A percentile compares a stretch with the other conserved stretches of the same genome.
Conservation (phyloP, 139 green algal genomes). For the Micromonas pusilla region DNA sequence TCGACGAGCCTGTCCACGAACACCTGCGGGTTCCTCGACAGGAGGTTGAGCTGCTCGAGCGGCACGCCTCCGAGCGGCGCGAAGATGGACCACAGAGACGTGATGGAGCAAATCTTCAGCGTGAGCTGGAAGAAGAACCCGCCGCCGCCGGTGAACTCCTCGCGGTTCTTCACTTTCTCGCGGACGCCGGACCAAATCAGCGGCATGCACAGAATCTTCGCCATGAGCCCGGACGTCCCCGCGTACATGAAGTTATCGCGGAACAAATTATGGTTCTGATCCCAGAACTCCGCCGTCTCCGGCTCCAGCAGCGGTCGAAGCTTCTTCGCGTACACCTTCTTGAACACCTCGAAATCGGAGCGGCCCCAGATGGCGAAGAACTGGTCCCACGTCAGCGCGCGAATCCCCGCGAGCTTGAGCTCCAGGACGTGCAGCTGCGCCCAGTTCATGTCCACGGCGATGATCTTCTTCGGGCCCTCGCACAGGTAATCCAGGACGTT, state of each 20-base stretch:
- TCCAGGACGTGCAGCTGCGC: conserved; percentile 90
- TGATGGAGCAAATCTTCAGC: conserved; percentile 13
- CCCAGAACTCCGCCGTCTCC: conserved; percentile 80
- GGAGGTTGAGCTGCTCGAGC: conserved; percentile 87
- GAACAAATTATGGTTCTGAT: conserved; percentile 13
- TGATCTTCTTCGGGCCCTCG: conserved; percentile 57
- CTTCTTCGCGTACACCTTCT: conserved; percentile 70
- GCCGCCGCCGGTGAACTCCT: not conserved
- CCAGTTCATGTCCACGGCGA: conserved; percentile 96
- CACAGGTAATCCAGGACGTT: conserved; percentile 77
- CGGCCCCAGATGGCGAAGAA: conserved; percentile 83
- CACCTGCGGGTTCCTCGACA: conserved; percentile 55
- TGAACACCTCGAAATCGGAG: conserved; percentile 66
- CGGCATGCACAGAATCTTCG: conserved; percentile 18
- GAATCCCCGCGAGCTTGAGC: conserved; percentile 69
- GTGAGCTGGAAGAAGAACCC: conserved; percentile 14
- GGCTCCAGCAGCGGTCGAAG: conserved; percentile 88
- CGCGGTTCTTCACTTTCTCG: not conserved
- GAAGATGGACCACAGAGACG: conserved; percentile 16
- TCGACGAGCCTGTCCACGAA: conserved; percentile 24
- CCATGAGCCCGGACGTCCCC: conserved; percentile 23
- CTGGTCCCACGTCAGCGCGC: conserved; percentile 80
- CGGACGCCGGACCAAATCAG: conserved; percentile 16
- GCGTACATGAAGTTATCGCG: conserved; percentile 28
- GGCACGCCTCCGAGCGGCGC: conserved; percentile 68